Percentiles rank a stretch among this genome's conserved stretches.
Conservation (phyloP, 345 rosid species). For the Toxicodendron radicans region DNA sequence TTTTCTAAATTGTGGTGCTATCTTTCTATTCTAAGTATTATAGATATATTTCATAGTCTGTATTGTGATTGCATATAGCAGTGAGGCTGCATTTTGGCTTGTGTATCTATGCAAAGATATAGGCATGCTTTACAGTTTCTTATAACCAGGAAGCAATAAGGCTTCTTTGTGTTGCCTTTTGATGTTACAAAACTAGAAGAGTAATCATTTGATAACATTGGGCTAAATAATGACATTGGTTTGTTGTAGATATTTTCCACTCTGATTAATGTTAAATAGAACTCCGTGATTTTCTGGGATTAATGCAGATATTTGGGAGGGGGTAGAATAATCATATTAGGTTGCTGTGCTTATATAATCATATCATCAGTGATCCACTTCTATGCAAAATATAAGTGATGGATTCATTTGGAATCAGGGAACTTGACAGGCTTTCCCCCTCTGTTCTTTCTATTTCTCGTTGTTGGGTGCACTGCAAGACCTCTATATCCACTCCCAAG, state of each 20-base stretch:
- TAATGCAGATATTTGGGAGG: neutral
- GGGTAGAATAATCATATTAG: slow-evolving; percentile 9
- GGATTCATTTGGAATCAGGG: slow-evolving; percentile 6
- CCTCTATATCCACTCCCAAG: slow-evolving; percentile 89
- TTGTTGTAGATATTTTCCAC: neutral
- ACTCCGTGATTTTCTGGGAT: neutral
- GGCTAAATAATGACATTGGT: neutral
- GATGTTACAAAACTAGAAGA: neutral
- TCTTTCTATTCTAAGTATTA: neutral
- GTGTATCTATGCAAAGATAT: neutral
- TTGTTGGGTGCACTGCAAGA: slow-evolving; percentile 56
- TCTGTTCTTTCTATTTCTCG: slow-evolving; percentile 42
- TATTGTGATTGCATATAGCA: neutral
- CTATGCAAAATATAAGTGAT: neutral
- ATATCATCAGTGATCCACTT: neutral
- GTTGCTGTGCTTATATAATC: neutral
- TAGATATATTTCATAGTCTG: no score
- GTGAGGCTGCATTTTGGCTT: neutral
- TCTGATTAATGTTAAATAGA: slow-evolving; percentile 1
- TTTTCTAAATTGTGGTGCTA: neutral
- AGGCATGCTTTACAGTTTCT: neutral
- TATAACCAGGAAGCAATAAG: neutral
- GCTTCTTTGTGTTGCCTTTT: neutral
- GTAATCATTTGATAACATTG: neutral
- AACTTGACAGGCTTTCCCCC: slow-evolving; percentile 47